Percentiles rank a stretch among this genome's conserved stretches.
Evolutionary conservation across 352 stramenopile genomes (phyloP).

Genomic region (Blastocystis hominis): DNA sequence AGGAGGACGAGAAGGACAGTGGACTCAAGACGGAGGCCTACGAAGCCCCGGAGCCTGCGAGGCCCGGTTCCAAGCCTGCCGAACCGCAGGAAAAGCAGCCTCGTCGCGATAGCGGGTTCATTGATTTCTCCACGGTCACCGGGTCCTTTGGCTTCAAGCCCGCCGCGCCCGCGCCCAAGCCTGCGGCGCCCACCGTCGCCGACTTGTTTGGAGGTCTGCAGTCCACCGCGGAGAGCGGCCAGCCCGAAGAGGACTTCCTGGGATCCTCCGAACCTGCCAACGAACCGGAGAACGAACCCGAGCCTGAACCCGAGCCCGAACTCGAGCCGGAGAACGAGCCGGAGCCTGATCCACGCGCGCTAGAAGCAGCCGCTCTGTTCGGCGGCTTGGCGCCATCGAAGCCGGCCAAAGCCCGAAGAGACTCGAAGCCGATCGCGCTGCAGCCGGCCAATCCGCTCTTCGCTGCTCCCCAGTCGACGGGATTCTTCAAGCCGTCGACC

Average conservation of each 20-base stretch:
- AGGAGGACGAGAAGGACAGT: constrained; percentile 4
- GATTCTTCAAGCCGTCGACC: not conserved
- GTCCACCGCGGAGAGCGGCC: not conserved
- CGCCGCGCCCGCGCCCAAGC: not conserved
- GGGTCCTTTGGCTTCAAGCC: constrained; percentile 16
- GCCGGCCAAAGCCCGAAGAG: not conserved
- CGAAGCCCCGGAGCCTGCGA: not conserved
- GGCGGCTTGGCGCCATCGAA: not conserved
- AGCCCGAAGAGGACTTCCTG: not conserved
- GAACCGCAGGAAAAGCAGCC: not conserved
- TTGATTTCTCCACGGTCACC: constrained; percentile 34
- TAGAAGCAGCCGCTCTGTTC: constrained; percentile 17
- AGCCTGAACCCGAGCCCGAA: not conserved
- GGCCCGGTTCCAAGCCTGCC: not conserved
- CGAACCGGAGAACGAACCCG: not conserved
- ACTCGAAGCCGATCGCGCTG: not conserved
- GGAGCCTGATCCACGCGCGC: not conserved
- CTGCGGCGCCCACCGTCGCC: not conserved
- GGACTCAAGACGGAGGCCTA: constrained; percentile 53
- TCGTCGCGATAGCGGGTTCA: not conserved
- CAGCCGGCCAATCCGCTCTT: not conserved
- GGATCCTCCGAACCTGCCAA: not conserved
- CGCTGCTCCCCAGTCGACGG: not conserved
- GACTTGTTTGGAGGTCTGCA: constrained; percentile 40
- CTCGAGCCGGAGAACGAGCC: not conserved